phyloP scores from a whole-genome alignment of 192 early-diverging fungal genomes.

The Gaertneriomyces sp. region DNA sequence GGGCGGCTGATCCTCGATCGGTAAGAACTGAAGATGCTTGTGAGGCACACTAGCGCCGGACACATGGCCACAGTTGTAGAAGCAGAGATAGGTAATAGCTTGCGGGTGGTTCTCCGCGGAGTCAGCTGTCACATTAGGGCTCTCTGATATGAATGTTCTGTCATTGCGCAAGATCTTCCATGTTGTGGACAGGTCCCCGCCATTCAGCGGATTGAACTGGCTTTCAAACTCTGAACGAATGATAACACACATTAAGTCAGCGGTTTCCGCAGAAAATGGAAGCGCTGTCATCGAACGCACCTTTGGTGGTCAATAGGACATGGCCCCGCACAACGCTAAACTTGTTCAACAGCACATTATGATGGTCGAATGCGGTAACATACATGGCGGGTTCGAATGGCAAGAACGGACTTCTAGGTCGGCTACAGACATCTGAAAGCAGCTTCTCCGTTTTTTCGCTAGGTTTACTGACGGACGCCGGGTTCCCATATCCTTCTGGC shows the following conservation, averaged over 20 bases:
- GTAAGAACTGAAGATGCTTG: constrained; percentile 65
- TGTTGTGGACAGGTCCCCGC: constrained; percentile 26
- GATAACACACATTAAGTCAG: neutral
- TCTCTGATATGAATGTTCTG: no score
- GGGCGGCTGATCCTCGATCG: neutral
- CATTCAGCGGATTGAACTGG: constrained; percentile 27
- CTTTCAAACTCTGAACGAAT: constrained; percentile 25
- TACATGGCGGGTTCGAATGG: constrained; percentile 24
- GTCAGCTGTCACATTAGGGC: neutral
- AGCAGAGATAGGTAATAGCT: constrained; percentile 23
- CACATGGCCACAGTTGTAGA: constrained; percentile 43
- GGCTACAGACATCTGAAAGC: neutral
- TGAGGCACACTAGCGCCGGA: constrained; percentile 55
- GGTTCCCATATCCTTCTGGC: constrained; percentile 9
- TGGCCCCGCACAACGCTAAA: constrained; percentile 60
- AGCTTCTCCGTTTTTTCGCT: neutral
- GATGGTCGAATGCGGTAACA: constrained; percentile 13
- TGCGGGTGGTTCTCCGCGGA: neutral
- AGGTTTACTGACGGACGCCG: neutral
- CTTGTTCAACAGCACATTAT: constrained; percentile 63
- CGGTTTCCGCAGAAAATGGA: neutral
- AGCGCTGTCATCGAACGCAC: neutral
- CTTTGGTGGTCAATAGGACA: constrained; percentile 53
- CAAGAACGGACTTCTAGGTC: constrained; percentile 31
- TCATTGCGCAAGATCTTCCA: constrained; percentile 10